Conservation (phyloP, 2,329 filamentous ascomycete genomes). For the Aspergillus brasiliensis region DNA sequence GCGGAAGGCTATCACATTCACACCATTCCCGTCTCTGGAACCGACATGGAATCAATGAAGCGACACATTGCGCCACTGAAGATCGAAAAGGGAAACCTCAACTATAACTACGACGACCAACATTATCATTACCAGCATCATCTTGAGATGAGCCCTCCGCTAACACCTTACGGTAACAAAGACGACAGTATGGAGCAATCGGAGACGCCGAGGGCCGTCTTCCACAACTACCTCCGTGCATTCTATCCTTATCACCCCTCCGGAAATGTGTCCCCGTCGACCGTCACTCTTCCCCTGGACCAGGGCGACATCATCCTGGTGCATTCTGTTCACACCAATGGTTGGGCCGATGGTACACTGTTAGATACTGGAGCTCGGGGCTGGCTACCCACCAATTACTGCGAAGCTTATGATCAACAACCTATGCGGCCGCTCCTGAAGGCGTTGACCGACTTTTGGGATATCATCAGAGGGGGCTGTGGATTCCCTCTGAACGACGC, state of each 20-base stretch:
- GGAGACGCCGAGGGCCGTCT: constrained; percentile 62
- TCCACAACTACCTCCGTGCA: constrained; percentile 92
- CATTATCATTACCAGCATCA: constrained; percentile 31
- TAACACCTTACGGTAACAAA: constrained; percentile 65
- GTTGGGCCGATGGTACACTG: constrained; percentile 95
- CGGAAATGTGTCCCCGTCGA: constrained; percentile 75
- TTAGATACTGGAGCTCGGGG: constrained; percentile 82
- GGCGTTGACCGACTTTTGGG: constrained; percentile 89
- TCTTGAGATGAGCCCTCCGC: constrained; percentile 72
- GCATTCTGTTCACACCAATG: constrained; percentile 96
- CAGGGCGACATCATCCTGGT: constrained; percentile 91
- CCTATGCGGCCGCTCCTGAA: constrained; percentile 83
- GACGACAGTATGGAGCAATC: constrained; percentile 56
- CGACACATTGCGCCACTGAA: constrained; percentile 42
- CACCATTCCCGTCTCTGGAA: constrained; percentile 1
- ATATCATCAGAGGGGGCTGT: constrained; percentile 76
- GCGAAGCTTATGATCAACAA: constrained; percentile 88
- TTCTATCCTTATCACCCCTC: constrained; percentile 89
- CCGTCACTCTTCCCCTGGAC: constrained; percentile 83
- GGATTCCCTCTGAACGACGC: constrained; percentile 77
- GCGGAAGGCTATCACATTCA: background rate
- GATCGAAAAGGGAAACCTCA: constrained; percentile 38
- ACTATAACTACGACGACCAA: constrained; percentile 24
- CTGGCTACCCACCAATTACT: constrained; percentile 98
- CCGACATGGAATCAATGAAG: constrained; percentile 38